Conservation (phyloP, 345 rosid genomes). For the Pugionium dolabratum region DNA sequence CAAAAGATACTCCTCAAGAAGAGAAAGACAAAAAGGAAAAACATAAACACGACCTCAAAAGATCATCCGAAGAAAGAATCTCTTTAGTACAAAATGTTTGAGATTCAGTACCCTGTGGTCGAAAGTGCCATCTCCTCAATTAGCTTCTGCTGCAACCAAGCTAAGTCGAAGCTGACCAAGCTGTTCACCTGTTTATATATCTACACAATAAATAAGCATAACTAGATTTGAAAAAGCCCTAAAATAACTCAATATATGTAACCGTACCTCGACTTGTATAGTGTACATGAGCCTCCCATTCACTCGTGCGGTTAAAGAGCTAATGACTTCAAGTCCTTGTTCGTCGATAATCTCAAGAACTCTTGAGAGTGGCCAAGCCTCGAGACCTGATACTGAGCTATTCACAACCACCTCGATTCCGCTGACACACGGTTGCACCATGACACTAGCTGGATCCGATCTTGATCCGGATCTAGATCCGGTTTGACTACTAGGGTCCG, state of each 20-base stretch:
- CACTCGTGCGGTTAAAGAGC: conserved; percentile 40
- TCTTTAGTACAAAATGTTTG: background rate
- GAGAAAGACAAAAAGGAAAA: background rate
- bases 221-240: background rate
- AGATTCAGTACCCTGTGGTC: background rate
- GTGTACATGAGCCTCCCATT: conserved; percentile 42
- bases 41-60: too few relatives aligned
- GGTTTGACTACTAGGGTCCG: conserved; percentile 20
- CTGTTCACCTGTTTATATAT: conserved; percentile 44
- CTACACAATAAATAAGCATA: background rate
- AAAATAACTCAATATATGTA: background rate
- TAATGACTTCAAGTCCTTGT: background rate
- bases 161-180: conserved; percentile 32
- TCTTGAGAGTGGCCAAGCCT: conserved; percentile 41
- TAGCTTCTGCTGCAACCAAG: conserved; percentile 45
- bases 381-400: conserved; percentile 27
- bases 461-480: conserved; percentile 26
- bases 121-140: conserved; percentile 35
- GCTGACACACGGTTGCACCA: conserved; percentile 36
- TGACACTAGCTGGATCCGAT: conserved; percentile 19
- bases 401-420: conserved; percentile 46
- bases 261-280: conserved; percentile 47
- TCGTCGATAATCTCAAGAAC: conserved; percentile 39
- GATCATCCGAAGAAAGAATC: background rate
- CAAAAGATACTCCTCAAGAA: background rate